Base-by-base conservation (phyloP, 495 filamentous ascomycete genomes). In the Penicillium cosmopolitanum region DNA sequence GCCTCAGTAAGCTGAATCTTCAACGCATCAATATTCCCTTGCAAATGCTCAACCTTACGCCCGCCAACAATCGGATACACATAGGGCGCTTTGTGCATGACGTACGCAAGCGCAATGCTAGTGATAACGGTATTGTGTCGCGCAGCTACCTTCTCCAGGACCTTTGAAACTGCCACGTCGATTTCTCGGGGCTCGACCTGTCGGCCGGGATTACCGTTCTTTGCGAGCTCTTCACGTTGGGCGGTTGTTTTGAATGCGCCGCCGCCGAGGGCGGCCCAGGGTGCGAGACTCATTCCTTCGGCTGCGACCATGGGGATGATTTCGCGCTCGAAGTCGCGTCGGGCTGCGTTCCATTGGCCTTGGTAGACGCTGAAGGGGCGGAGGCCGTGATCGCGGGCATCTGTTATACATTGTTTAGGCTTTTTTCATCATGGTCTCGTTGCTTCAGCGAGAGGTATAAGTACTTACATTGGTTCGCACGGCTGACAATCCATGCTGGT, bases 21-120 rank as follows among this genome's bases (percentile, higher is more conserved):
- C 34, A 92, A 70, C 3, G 85, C 89, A 58, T 87, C 86, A 61
- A 92, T 88, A 64, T 91, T 92, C 48, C 76, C 80, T 73, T 85
- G 83, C 15, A 93, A 63, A 57, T 90, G 85, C 63, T 85, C 82
- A 50, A 88, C 72, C 67, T 84, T 89, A 9, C 86, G 69, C 0
- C 84, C 85, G 15, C 89, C 89, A 23, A 90, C 77, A 62, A 92
- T 89, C 1, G 90, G 89, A 64, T 87, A 89, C 38, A 91, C 87
- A 64, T 92, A 87, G 2, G 88, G 86, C n/a, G 87, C 77, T 74
- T 91, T 92, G 63, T 84, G 80, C 78, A 86, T 82, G 0, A 91
- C 85, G 67, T 93, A 93, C 9, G 89, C 89, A 42, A 91, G 69
- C 5, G 89, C 89, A 18, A 78, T 68, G 19, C 68, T 71, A 1